Base-by-base conservation (phyloP, 352 stramenopile species). In the Pythium catenulatum region DNA sequence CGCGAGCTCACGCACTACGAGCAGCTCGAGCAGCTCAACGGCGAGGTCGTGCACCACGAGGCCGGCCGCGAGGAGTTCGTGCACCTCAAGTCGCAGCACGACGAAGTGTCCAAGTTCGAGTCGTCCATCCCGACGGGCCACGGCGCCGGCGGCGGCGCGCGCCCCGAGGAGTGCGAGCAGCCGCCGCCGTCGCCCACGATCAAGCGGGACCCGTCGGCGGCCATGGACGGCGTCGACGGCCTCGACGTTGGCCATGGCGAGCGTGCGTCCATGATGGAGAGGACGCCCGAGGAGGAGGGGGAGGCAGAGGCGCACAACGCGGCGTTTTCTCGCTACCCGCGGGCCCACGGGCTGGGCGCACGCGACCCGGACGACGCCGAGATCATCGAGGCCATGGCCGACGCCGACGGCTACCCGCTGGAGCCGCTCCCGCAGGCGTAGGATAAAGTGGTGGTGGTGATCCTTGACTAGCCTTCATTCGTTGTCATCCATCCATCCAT, bases 1-100 rank as follows among this genome's bases (percentile, higher is more conserved):
- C 94, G 93, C 25, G 95, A 98, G 70, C 95, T 98, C 86, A 97
- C 94, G n/a, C 93, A 98, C 54, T 98, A 96, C 65, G 94, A 98
- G 87, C 90, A 95, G 77, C 96, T 94, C 14, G 94, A 98, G 87
- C 92, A 97, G 52, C 82, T 97, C 56, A 97, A 97, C 72, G 93
- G 96, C 83, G 94, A 97, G 77, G 90, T 97, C 41, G 94, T 98
- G 43, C 93, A 97, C 78, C 91, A 97, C 37, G 94, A 98, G 68
- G 90, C 93, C 27, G 94, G 95, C 3, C 92, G 92, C 39, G 94
- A 98, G 65, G 94, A 98, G 70, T 97, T 98, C 75, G 82, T 98
- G 36, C 94, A 97, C 45, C 86, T 97, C 63, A 98, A 98, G 74
- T 97, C 94, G 39, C 87, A 94, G 37, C 91, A 97, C 72, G 95